Evolutionary conservation across 1,139 yeast genomes (phyloP).

Genomic region (Lodderomyces margitis): DNA sequence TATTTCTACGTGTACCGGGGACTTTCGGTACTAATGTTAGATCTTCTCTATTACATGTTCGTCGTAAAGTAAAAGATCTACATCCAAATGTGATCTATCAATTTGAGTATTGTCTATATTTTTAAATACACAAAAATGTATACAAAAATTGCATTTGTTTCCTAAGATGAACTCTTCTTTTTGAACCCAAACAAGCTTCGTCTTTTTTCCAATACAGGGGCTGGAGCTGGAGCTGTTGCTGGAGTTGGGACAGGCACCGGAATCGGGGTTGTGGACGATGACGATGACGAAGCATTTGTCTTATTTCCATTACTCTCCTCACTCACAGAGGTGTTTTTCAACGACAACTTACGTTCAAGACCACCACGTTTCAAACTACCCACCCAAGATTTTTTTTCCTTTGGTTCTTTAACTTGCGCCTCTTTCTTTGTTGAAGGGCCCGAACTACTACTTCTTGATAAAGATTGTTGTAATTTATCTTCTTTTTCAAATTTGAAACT

Average conservation of each 20-base stretch:
- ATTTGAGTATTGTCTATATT: too few relatives aligned
- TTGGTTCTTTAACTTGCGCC: slow-evolving; percentile 9
- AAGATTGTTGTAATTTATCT: slow-evolving; percentile 9
- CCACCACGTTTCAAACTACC: slow-evolving; percentile 35
- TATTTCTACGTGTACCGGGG: too few relatives aligned
- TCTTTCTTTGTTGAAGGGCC: slow-evolving; percentile 2
- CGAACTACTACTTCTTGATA: slow-evolving; percentile 13
- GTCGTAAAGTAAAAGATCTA: too few relatives aligned
- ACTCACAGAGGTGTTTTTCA: background rate
- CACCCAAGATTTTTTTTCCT: slow-evolving; percentile 45
- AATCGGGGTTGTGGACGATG: background rate
- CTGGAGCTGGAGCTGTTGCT: background rate
- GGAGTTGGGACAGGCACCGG: slow-evolving; percentile 3
- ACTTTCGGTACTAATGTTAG: too few relatives aligned
- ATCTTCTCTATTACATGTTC: too few relatives aligned
- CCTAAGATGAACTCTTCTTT: slow-evolving; percentile 18
- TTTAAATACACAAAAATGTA: background rate
- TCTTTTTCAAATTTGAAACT: slow-evolving; percentile 15
- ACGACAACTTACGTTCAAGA: slow-evolving; percentile 5
- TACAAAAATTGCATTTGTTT: background rate
- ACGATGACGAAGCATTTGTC: background rate
- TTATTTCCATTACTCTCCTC: slow-evolving; percentile 11
- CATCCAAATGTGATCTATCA: too few relatives aligned
- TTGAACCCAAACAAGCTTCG: slow-evolving; percentile 42
- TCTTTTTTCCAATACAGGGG: slow-evolving; percentile 20